phyloP scores from a whole-genome alignment of 169 alveolate genomes.

The Perkinsus olseni region DNA sequence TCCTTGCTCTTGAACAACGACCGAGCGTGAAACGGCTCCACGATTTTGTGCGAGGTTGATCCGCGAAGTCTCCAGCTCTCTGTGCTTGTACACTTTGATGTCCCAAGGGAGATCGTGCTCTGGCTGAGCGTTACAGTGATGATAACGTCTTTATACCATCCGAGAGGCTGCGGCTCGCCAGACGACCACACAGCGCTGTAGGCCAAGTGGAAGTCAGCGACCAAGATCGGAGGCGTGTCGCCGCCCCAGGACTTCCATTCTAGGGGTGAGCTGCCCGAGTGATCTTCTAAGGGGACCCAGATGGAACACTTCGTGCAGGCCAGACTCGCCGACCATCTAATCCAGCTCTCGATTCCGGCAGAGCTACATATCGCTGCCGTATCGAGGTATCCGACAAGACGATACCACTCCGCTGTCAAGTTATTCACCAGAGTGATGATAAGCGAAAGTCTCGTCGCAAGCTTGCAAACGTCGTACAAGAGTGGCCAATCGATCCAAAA shows the following conservation, averaged over 20 bases:
- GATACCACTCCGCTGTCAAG: background rate
- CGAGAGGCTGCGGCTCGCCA: background rate
- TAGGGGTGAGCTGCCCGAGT: background rate
- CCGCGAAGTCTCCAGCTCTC: background rate
- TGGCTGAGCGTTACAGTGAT: background rate
- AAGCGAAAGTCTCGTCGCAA: background rate
- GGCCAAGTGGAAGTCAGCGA: background rate
- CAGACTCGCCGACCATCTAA: background rate
- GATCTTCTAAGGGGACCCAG: background rate
- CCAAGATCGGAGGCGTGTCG: background rate
- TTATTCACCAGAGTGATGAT: background rate
- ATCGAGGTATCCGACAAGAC: background rate
- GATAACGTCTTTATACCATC: background rate
- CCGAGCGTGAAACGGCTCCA: background rate
- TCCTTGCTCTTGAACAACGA: background rate
- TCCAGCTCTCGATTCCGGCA: background rate
- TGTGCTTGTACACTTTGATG: background rate
- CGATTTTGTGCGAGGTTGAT: background rate
- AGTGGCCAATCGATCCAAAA: background rate
- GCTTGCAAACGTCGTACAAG: background rate
- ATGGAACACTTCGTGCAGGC: background rate
- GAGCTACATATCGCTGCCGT: background rate
- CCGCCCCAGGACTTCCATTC: background rate
- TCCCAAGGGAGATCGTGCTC: background rate
- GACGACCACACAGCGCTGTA: background rate